Base-by-base conservation (phyloP, 805 yeast genomes). In the Torulaspora delbrueckii region DNA sequence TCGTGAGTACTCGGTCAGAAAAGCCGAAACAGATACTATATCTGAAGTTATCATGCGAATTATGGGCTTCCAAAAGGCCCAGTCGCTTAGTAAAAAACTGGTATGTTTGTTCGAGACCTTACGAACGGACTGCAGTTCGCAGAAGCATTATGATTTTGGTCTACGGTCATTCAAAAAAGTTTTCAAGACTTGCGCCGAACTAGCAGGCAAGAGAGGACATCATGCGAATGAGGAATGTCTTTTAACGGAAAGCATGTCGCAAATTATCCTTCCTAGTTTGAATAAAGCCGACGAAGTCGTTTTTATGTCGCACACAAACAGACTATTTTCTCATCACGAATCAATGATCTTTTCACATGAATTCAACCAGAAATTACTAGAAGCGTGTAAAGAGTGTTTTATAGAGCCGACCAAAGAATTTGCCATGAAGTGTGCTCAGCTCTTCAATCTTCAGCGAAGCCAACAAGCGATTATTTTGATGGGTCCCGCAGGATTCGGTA, bases 71-170 rank as follows among this genome's bases (percentile, higher is more conserved):
- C 43, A 45, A 1, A 54, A 71, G 19, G 75, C 90, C 0, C 47
- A 58, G 2, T 52, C 51, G 0, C 55, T 82, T 3, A 67, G 96
- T 0, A 19, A 43, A 2, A 63, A 60, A 3, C 66, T 85, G 13
- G 86, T 84, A 0, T 71, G 76, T 0, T 71, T 86, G 25, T 83
- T 87, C 50, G 49, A 50, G 0, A 59, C 58, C 1, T 60, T 91
- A n/a, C 57, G 62, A 2, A n/a, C 12, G 0, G 40, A 47, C 0
- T 63, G 79, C 9, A 72, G 85, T 0, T 18, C 49, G 0, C 96
- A 87, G 57, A 58, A 63, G 4, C 97, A 91, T 59, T 91, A 91
- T 55, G 97, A 91, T 57, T 91, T 91, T 74, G 96, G 97, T 0
- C 66, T 91, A 35, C 73, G 98, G 48, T 82, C 96, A 0, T 62